Conservation (phyloP, 2,329 filamentous ascomycete species). For the Neocucurbitaria cava region DNA sequence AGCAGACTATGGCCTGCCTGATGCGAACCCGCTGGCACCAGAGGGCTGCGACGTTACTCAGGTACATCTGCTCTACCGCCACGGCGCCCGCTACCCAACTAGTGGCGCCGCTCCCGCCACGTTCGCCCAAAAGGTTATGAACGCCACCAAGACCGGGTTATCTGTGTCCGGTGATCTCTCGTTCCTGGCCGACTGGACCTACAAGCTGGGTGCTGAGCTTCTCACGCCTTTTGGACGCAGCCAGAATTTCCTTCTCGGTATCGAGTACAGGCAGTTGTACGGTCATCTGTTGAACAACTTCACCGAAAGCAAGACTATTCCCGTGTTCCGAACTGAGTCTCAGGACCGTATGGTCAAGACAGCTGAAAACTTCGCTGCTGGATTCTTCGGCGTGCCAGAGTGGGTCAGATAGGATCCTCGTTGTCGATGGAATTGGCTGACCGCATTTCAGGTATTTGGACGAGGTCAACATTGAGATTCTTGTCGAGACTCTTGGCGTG, state of each 20-base stretch:
- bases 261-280: slow-evolving; percentile 52
- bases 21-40: slow-evolving; percentile 34
- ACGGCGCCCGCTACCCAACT: slow-evolving; percentile 41
- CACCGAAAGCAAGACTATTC: slow-evolving; percentile 44
- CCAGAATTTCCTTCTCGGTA: slow-evolving; percentile 52
- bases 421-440: too few relatives aligned
- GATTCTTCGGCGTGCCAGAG: slow-evolving; percentile 42
- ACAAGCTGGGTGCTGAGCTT: slow-evolving; percentile 40
- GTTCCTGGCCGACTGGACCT: slow-evolving; percentile 36
- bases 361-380: slow-evolving; percentile 41
- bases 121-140: slow-evolving; percentile 35
- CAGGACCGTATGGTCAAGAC: slow-evolving; percentile 45
- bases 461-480: slow-evolving; percentile 39
- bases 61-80: slow-evolving; percentile 38
- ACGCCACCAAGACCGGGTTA: slow-evolving; percentile 34
- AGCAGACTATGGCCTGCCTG: slow-evolving; percentile 35
- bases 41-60: slow-evolving; percentile 38
- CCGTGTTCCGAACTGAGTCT: slow-evolving; percentile 45
- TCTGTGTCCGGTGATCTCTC: slow-evolving; percentile 35
- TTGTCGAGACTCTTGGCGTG: slow-evolving; percentile 32
- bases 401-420: too few relatives aligned
- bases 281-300: slow-evolving; percentile 55
- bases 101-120: slow-evolving; percentile 30
- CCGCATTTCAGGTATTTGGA: too few relatives aligned
- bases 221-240: slow-evolving; percentile 40